Conservation (phyloP, 352 stramenopile species). For the Phytophthora podocarpi region DNA sequence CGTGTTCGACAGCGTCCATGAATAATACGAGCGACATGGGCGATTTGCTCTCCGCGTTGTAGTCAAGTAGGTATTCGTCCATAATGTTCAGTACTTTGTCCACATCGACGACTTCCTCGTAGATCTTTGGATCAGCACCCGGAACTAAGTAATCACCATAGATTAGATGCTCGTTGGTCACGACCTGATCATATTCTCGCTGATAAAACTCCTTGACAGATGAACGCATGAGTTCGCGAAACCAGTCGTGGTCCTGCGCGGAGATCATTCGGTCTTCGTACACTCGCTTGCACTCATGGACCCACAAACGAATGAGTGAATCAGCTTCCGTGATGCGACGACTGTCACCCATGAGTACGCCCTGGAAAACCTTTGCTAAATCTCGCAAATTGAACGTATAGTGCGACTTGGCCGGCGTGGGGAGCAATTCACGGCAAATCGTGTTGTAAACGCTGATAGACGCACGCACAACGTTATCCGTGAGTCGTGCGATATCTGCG, state of each 20-base stretch:
- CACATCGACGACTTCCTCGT: slow-evolving; percentile 89
- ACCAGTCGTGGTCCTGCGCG: slow-evolving; percentile 91
- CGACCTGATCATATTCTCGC: slow-evolving; percentile 82
- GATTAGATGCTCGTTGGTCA: slow-evolving; percentile 73
- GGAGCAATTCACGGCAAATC: slow-evolving; percentile 89
- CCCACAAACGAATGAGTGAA: slow-evolving; percentile 87
- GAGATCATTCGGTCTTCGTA: slow-evolving; percentile 96
- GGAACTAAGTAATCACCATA: slow-evolving; percentile 86
- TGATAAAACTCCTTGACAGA: slow-evolving; percentile 81
- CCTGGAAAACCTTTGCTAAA: slow-evolving; percentile 94
- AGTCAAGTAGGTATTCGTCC: slow-evolving; percentile 90
- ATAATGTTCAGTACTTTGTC: slow-evolving; percentile 86
- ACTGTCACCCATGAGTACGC: slow-evolving; percentile 87
- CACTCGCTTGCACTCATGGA: slow-evolving; percentile 94
- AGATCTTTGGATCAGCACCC: slow-evolving; percentile 83
- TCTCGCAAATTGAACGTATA: slow-evolving; percentile 97
- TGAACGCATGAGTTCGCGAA: slow-evolving; percentile 70
- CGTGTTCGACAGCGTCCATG: slow-evolving; percentile 88
- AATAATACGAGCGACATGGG: slow-evolving; percentile 91
- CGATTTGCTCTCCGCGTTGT: slow-evolving; percentile 92
- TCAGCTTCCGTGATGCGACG: too few species aligned
- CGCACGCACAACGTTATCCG: slow-evolving; percentile 73
- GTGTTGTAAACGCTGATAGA: slow-evolving; percentile 93
- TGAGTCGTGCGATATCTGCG: slow-evolving; percentile 58
- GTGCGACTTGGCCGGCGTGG: slow-evolving; percentile 94